These are phyloP conservation scores for Mytilinidion resinicola DNA, from an alignment of 495 filamentous ascomycete genomes.

Conservation along the genomic window DNA sequence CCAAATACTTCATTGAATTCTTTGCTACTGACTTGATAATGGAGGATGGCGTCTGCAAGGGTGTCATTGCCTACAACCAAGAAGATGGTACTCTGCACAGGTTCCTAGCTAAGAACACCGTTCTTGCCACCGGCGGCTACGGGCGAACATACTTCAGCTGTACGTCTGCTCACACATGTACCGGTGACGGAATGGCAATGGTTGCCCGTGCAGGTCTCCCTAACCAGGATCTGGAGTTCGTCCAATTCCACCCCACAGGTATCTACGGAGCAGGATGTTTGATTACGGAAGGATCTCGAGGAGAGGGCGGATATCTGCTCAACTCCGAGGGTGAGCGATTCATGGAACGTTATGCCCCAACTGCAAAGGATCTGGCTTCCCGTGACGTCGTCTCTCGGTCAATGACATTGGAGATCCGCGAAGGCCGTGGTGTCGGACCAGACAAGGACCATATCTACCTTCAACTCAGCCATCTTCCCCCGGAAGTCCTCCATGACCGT, in stretches of 20 bases:
- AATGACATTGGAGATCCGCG: constrained; percentile 96
- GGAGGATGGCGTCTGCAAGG: constrained; percentile 92
- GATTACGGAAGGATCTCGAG: constrained; percentile 95
- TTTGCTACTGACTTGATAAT: constrained; percentile 94
- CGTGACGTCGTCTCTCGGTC: constrained; percentile 92
- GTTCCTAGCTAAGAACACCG: constrained; percentile 92
- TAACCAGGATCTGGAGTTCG: constrained; percentile 97
- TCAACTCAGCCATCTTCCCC: constrained; percentile 86
- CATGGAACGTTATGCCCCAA: constrained; percentile 95
- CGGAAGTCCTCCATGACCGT: constrained; percentile 88
- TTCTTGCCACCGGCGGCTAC: constrained; percentile 92
- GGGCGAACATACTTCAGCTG: constrained; percentile 96
- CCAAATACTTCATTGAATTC: constrained; percentile 99
- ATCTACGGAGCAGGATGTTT: constrained; percentile 96
- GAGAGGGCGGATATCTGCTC: constrained; percentile 92
- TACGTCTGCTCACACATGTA: constrained; percentile 96
- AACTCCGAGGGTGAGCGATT: constrained; percentile 96
- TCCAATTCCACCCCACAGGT: constrained; percentile 97
- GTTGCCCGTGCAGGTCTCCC: constrained; percentile 92
- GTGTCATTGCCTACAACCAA: constrained; percentile 95
- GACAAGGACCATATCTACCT: constrained; percentile 98
- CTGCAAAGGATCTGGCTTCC: constrained; percentile 88
- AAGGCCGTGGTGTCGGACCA: constrained; percentile 89
- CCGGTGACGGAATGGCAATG: constrained; percentile 98
- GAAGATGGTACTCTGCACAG: constrained; percentile 96